Evolutionary conservation across 345 rosid species (phyloP).

Genomic region (Euphorbia peplus): DNA sequence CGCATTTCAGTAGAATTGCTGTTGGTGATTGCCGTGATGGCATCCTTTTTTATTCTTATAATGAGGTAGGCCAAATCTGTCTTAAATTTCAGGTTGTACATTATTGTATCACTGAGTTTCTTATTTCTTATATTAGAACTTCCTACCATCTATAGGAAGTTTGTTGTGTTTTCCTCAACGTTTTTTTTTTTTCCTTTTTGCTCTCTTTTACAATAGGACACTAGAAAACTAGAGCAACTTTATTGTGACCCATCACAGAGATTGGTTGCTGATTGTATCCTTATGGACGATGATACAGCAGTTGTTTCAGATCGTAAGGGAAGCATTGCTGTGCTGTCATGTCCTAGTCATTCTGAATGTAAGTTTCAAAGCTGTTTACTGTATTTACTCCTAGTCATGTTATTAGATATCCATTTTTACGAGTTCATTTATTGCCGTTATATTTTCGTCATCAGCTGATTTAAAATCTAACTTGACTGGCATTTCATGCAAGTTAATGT

Average conservation of each 20-base stretch:
- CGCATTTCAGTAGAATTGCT: slow-evolving; percentile 77
- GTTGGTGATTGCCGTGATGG: slow-evolving; percentile 99
- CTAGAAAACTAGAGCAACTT: slow-evolving; percentile 75
- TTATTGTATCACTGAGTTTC: slow-evolving; percentile 6
- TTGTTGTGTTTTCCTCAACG: slow-evolving; percentile 12
- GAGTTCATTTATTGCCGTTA: background rate
- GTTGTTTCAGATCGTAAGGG: slow-evolving; percentile 97
- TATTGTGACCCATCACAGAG: slow-evolving; percentile 95
- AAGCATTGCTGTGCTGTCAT: slow-evolving; percentile 80
- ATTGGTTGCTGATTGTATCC: slow-evolving; percentile 90
- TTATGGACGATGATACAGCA: slow-evolving; percentile 75
- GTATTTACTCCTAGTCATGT: background rate
- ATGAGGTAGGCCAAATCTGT: slow-evolving; percentile 52
- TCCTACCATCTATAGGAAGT: background rate
- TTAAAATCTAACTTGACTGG: no score
- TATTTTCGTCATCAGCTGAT: background rate
- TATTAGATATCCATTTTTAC: background rate
- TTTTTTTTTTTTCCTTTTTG: slow-evolving; percentile 8
- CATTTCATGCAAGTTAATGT: background rate
- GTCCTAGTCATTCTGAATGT: slow-evolving; percentile 70
- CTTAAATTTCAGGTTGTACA: background rate
- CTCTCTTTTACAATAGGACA: slow-evolving; percentile 47
- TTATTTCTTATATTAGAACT: background rate
- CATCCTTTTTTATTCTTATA: slow-evolving; percentile 79
- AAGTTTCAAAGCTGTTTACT: background rate